Base-by-base conservation (phyloP, 768 basidiomycete genomes). In the Serendipita vermifera region DNA sequence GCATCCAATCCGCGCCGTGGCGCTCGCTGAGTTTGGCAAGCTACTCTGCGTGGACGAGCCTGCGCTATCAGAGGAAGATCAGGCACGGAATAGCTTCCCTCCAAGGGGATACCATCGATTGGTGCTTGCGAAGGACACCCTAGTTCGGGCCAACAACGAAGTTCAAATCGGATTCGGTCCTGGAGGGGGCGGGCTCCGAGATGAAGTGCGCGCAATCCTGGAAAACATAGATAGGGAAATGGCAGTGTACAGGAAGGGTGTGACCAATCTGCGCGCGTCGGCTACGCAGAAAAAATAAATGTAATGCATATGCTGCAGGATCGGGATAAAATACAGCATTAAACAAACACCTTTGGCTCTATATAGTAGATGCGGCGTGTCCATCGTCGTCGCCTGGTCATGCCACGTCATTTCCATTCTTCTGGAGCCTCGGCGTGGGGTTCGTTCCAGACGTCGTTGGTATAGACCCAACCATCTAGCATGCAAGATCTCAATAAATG, bases 381-480 rank as follows among this genome's bases (percentile, higher is more conserved):
- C 87, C 87, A 88, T 55, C 83, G 70, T 60, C 85, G 67, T 60
- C 85, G 67, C 41, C 85, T 69, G 15, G 85, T 87, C 59, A 85
- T 70, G 1, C 67, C 74, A 3, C 73, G 71, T 0, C 60, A 39
- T 38, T 68, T 74, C 65, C 70, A 76, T 58, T 63, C 72, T 55
- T 67, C 69, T 71, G 71, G 36, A 67, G 72, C 64, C 65, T 60
- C 59, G 64, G 68, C 35, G 64, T 68, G 56, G 9, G 79, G 71
- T 56, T 80, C 73, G 3, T 78, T 69, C 88, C 87, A 90, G 0
- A 75, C 70, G 57, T 87, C 86, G 59, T 86, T 84, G 5, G 82
- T 82, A 62, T 89, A 89, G 13, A 85, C 78, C 86, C 88, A 90
- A 2, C 85, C 87, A 62, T 79, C 85, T 82, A 54, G 24, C 22